Evolutionary conservation across 2,329 filamentous ascomycete species (phyloP).

Genomic region (Fusarium sp.): DNA sequence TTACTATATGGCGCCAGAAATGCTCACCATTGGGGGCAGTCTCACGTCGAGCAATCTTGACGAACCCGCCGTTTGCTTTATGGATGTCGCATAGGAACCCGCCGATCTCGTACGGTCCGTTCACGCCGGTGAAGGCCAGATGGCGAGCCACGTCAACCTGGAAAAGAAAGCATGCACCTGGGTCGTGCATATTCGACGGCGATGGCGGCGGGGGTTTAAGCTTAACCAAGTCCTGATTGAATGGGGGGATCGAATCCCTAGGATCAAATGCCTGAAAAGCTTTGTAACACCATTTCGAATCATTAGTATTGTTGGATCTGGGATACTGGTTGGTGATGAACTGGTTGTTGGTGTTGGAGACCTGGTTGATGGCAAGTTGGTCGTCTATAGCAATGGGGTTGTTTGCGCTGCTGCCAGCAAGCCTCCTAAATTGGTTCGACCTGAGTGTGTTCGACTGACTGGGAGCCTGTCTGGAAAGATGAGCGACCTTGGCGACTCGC

Average conservation of each 20-base stretch:
- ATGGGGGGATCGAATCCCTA: slow-evolving; percentile 5
- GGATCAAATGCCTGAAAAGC: not conserved
- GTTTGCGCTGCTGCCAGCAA: not conserved
- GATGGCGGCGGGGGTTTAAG: slow-evolving; percentile 24
- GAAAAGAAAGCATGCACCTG: slow-evolving; percentile 19
- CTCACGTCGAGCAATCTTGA: slow-evolving; percentile 32
- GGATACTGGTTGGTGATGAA: too few species aligned
- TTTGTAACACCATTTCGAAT: not conserved
- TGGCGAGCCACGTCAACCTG: slow-evolving; percentile 41
- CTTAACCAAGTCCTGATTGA: slow-evolving; percentile 1
- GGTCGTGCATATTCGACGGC: slow-evolving; percentile 8
- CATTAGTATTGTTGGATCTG: not conserved
- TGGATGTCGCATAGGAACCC: slow-evolving; percentile 42
- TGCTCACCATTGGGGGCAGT: slow-evolving; percentile 2
- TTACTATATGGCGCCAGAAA: slow-evolving; percentile 34
- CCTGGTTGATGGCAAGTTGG: too few species aligned
- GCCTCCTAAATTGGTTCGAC: not conserved
- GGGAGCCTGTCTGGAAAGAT: slow-evolving; percentile 1
- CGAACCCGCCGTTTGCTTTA: slow-evolving; percentile 13
- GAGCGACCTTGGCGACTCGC: slow-evolving; percentile 16
- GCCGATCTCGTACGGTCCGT: slow-evolving; percentile 46
- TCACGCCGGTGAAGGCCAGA: slow-evolving; percentile 23
- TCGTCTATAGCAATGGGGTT: slow-evolving; percentile 4
- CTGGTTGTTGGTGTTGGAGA: not conserved
- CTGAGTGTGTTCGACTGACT: not conserved